These are phyloP conservation scores for Ceratocystis harringtonii DNA, from an alignment of 2,329 filamentous ascomycete genomes.

Conservation along the genomic window DNA sequence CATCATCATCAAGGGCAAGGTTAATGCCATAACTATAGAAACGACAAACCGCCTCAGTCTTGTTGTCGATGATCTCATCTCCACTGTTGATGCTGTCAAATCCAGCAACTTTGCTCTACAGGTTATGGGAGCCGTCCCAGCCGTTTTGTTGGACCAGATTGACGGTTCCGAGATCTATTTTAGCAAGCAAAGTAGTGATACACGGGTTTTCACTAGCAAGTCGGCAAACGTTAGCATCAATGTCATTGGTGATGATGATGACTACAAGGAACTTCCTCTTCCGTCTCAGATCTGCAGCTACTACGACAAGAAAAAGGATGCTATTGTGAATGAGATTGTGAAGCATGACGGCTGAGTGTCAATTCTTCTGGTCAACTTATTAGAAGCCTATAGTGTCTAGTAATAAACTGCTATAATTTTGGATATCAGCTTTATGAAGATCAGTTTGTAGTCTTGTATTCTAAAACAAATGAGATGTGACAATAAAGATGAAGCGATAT, in stretches of 20 bases:
- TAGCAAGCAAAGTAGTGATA: slow-evolving; percentile 58
- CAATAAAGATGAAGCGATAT: neutral
- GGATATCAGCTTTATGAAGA: neutral
- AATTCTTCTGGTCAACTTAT: neutral
- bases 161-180: slow-evolving; percentile 83
- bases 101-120: slow-evolving; percentile 89
- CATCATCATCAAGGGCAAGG: slow-evolving; percentile 79
- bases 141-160: slow-evolving; percentile 81
- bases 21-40: slow-evolving; percentile 91
- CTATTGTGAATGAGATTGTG: slow-evolving; percentile 83
- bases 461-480: neutral
- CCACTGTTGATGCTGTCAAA: slow-evolving; percentile 88
- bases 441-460: neutral
- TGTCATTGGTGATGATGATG: slow-evolving; percentile 54
- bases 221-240: slow-evolving; percentile 78
- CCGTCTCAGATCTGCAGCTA: slow-evolving; percentile 80
- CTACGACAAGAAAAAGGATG: slow-evolving; percentile 52
- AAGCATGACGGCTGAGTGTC: slow-evolving; percentile 62
- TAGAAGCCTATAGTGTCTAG: neutral
- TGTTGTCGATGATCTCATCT: slow-evolving; percentile 78
- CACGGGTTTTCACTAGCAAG: slow-evolving; percentile 83
- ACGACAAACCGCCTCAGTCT: slow-evolving; percentile 75
- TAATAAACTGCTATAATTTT: neutral
- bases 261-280: slow-evolving; percentile 74
- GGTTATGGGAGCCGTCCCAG: slow-evolving; percentile 72